phyloP scores from a whole-genome alignment of 305 asterid genomes.

The Solanum hybrid region DNA sequence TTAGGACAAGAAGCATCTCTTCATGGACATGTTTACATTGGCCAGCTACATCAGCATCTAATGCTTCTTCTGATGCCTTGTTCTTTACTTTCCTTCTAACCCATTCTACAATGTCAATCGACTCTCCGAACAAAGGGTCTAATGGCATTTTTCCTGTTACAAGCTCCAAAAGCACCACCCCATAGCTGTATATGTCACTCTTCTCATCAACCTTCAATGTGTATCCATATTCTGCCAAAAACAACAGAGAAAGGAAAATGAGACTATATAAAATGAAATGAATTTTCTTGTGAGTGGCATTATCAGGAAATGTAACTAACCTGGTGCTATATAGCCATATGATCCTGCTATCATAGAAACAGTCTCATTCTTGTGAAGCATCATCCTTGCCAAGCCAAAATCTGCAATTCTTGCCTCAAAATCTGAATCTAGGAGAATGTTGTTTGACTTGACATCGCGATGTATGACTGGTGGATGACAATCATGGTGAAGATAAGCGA shows the following conservation, averaged over 20 bases:
- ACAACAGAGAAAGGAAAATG: neutral
- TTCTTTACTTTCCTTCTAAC: slow-evolving; percentile 31
- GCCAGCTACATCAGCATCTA: slow-evolving; percentile 56
- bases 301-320: slow-evolving; percentile 14
- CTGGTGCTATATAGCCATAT: slow-evolving; percentile 91
- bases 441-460: slow-evolving; percentile 68
- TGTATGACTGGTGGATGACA: slow-evolving; percentile 72
- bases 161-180: slow-evolving; percentile 77
- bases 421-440: slow-evolving; percentile 50
- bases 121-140: slow-evolving; percentile 59
- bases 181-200: slow-evolving; percentile 74
- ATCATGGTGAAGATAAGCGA: slow-evolving; percentile 77
- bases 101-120: slow-evolving; percentile 66
- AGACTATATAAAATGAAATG: neutral
- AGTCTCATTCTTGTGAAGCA: slow-evolving; percentile 53
- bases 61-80: slow-evolving; percentile 22
- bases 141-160: slow-evolving; percentile 54
- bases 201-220: slow-evolving; percentile 73
- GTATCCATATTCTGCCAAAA: slow-evolving; percentile 61
- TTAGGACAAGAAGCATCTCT: slow-evolving; percentile 74
- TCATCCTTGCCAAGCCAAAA: slow-evolving; percentile 70
- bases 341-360: slow-evolving; percentile 89
- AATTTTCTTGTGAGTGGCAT: neutral
- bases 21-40: slow-evolving; percentile 58
- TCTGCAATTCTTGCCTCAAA: slow-evolving; percentile 75